Evolutionary conservation across 208 protist genomes (phyloP).

Genomic region (Acanthamoeba rhysodes): DNA sequence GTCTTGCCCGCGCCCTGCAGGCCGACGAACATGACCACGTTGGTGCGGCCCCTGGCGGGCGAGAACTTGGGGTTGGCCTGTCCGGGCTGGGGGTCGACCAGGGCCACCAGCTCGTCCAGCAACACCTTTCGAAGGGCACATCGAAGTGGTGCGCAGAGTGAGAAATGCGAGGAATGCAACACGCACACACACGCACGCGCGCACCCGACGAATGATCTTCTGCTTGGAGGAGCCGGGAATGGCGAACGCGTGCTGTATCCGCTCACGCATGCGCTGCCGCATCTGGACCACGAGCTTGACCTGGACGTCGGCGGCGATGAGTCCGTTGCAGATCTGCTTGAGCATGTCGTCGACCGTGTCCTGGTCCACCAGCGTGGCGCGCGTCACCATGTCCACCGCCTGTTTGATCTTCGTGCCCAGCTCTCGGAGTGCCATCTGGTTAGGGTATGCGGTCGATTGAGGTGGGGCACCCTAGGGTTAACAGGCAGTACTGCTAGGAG

Average conservation of each 20-base stretch:
- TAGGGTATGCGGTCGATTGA: not conserved
- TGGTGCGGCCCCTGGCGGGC: constrained; percentile 96
- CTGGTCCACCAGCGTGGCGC: not conserved
- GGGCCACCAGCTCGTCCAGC: not conserved
- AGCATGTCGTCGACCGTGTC: constrained; percentile 95
- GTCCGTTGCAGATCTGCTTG: constrained; percentile 96
- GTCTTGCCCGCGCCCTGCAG: constrained; percentile 97
- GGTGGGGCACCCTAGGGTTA: too few relatives aligned
- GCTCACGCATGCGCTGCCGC: constrained; percentile 96
- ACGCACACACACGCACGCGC: not conserved
- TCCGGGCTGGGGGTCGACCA: constrained; percentile 83
- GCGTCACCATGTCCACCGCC: not conserved
- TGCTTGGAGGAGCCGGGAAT: constrained; percentile 96
- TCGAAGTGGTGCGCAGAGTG: too few relatives aligned
- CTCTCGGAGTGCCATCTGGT: not conserved
- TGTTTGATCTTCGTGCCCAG: not conserved
- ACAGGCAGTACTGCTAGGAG: too few relatives aligned
- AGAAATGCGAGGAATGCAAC: too few relatives aligned
- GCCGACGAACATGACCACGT: constrained; percentile 99
- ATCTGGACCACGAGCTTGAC: constrained; percentile 95
- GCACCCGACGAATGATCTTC: constrained; percentile 9
- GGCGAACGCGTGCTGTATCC: constrained; percentile 96
- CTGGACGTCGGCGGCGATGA: constrained; percentile 98
- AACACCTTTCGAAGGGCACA: not conserved
- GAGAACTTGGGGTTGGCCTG: constrained; percentile 90